Conservation (phyloP, 176 grass and related monocot species). For the Triticum turgidum region DNA sequence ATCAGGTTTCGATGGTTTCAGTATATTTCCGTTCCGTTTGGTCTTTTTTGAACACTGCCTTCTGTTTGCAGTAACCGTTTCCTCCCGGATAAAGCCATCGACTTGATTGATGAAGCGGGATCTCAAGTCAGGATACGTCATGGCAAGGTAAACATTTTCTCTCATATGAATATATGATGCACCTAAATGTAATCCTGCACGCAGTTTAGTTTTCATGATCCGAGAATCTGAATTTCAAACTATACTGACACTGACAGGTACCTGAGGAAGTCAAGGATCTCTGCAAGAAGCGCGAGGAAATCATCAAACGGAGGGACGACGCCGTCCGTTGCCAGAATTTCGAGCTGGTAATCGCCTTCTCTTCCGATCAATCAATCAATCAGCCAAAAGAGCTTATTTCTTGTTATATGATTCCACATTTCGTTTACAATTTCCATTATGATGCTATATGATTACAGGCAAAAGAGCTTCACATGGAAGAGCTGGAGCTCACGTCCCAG, state of each 20-base stretch:
- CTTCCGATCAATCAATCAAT: neutral
- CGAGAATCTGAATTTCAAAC: neutral
- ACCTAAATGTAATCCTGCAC: neutral
- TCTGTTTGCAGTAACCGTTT: slow-evolving; percentile 70
- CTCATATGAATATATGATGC: neutral
- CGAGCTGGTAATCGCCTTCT: slow-evolving; percentile 55
- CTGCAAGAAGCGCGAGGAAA: slow-evolving; percentile 63
- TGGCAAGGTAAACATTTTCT: slow-evolving; percentile 45
- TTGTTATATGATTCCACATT: neutral
- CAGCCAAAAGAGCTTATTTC: too few relatives aligned
- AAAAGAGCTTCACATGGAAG: slow-evolving; percentile 37
- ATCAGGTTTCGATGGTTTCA: slow-evolving; percentile 51
- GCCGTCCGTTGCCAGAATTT: slow-evolving; percentile 70
- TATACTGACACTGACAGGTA: slow-evolving; percentile 34
- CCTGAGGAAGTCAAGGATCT: slow-evolving; percentile 65
- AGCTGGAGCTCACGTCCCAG: slow-evolving; percentile 62
- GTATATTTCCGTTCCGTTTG: neutral
- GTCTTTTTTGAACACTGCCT: neutral
- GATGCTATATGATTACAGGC: slow-evolving; percentile 39
- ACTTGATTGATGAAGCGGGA: slow-evolving; percentile 89
- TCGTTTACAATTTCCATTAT: neutral
- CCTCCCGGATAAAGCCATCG: slow-evolving; percentile 87
- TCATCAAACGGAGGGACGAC: slow-evolving; percentile 70
- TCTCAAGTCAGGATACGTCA: slow-evolving; percentile 72
- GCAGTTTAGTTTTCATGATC: slow-evolving; percentile 10